Evolutionary conservation across 257 asterid species (phyloP), one percentile per base, ranked within the genome.

Genomic region (Knoxia roxburghii): DNA sequence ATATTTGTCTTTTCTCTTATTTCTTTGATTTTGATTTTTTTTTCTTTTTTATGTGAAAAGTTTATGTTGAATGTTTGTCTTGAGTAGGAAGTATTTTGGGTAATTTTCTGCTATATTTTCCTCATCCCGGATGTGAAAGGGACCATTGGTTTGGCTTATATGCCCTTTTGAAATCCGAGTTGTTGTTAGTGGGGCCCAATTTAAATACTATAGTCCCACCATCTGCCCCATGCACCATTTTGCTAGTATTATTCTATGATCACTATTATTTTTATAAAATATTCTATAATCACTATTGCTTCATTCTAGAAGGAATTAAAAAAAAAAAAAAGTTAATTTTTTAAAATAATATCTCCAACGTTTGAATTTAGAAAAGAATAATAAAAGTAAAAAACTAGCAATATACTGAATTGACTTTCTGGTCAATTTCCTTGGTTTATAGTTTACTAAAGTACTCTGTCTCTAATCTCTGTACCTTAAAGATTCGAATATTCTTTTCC

Each of bases 51-150:
- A 4, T 12, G 59, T 57, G 10, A 15, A 18, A 6, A 13, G 18
- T 21, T 24, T 9, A 24, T 2, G 6, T 7, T 14, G 24, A 21
- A 2, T 60, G 64, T 32, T 30, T 67, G 71, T 67, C 77, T 52
- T n/a, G 6, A 3, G 41, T 4, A 37, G 59, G 43, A 65, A 73
- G 77, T 69, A 52, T 27, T 29, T 74, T 13, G 35, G 71, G 72
- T 68, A 29, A 40, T 39, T 18, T 52, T 14, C 9, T 37, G 41
- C 9, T 46, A 50, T 55, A 41, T 62, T 63, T 71, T 64, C 59
- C 55, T 66, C 71, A 18, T 72, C 68, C 67, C 87, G 90, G 90
- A 82, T 70, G 75, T 67, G 75, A 80, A 80, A 72, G 61, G 66
- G 43, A 72, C 64, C 48, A 75, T 80, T 37, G 75, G 75, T 71